A percentile compares a stretch with the other conserved stretches of the same genome.
Conservation (phyloP, 352 stramenopile genomes). For the Globisporangium abappressorium region DNA sequence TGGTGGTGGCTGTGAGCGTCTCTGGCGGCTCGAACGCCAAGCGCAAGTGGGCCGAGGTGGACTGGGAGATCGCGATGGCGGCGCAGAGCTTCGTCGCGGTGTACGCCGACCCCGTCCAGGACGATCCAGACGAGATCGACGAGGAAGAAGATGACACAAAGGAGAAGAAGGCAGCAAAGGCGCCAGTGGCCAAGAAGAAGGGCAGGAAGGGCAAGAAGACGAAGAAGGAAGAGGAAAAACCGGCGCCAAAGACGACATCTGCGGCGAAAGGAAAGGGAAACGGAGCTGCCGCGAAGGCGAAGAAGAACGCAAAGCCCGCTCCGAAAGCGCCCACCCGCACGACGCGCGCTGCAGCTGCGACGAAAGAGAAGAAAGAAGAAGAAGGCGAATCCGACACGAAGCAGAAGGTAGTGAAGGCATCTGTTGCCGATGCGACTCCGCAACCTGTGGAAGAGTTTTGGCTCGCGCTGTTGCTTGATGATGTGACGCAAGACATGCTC, state of each 20-base stretch:
- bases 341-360: neutral
- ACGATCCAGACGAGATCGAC: neutral
- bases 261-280: slow-evolving; percentile 1
- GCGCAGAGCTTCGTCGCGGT: slow-evolving; percentile 69
- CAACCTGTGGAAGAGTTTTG: slow-evolving; percentile 44
- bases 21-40: slow-evolving; percentile 19
- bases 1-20: neutral
- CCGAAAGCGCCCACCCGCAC: neutral
- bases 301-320: slow-evolving; percentile 4
- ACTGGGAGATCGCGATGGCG: slow-evolving; percentile 67
- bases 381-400: slow-evolving; percentile 7
- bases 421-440: neutral
- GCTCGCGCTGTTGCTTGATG: slow-evolving; percentile 68
- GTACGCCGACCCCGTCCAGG: slow-evolving; percentile 25
- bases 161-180: slow-evolving; percentile 11
- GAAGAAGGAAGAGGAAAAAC: neutral
- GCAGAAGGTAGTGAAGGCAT: neutral
- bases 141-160: slow-evolving; percentile 13
- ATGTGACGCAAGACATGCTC: slow-evolving; percentile 77
- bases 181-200: slow-evolving; percentile 6
- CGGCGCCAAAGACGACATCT: neutral
- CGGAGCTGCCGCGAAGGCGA: slow-evolving; percentile 2
- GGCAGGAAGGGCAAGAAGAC: slow-evolving; percentile 3
- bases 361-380: neutral
- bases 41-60: slow-evolving; percentile 65